A percentile compares a stretch with the other conserved stretches of the same genome.
These are phyloP conservation scores for Russula earlei DNA, from an alignment of 768 basidiomycete genomes.

Conservation along the genomic window DNA sequence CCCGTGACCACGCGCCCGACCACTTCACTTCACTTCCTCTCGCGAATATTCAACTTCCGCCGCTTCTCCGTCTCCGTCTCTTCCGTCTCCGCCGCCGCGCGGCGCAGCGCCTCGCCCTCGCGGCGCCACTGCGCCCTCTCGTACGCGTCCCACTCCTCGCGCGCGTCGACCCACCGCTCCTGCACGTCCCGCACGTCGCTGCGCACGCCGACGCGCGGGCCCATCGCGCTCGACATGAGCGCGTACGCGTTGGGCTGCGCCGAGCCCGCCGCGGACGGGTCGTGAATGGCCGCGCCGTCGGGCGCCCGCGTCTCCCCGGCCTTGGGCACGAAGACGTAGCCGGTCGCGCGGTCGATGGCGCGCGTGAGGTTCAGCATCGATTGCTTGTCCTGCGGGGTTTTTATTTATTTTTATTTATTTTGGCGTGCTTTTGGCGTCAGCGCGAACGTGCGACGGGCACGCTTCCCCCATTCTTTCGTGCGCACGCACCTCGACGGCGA, in stretches of 20 bases:
- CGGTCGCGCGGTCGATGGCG: conserved; percentile 83
- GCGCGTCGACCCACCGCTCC: conserved; percentile 88
- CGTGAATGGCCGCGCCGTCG: conserved; percentile 26
- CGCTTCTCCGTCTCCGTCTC: conserved; percentile 27
- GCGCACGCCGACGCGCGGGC: conserved; percentile 39
- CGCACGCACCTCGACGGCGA: conserved; percentile 82
- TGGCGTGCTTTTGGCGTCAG: neutral
- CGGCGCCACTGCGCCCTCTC: conserved; percentile 70
- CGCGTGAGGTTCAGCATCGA: conserved; percentile 88
- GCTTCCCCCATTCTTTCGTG: no score
- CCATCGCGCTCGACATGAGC: conserved; percentile 58
- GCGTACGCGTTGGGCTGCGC: conserved; percentile 55
- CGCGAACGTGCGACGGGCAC: no score
- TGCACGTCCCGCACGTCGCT: conserved; percentile 70
- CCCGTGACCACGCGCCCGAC: no score
- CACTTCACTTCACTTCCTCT: neutral
- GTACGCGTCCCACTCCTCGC: conserved; percentile 72
- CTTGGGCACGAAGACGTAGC: conserved; percentile 64
- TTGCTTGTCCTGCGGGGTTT: conserved; percentile 80
- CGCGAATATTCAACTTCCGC: conserved; percentile 17
- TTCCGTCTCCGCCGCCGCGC: conserved; percentile 30
- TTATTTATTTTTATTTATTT: no score
- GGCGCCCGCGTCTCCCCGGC: conserved; percentile 22
- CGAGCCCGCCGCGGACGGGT: conserved; percentile 31
- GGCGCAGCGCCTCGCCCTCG: conserved; percentile 51